Evolutionary conservation across 345 rosid species (phyloP), one percentile per base, ranked within the genome.

Genomic region (Psidium guajava): DNA sequence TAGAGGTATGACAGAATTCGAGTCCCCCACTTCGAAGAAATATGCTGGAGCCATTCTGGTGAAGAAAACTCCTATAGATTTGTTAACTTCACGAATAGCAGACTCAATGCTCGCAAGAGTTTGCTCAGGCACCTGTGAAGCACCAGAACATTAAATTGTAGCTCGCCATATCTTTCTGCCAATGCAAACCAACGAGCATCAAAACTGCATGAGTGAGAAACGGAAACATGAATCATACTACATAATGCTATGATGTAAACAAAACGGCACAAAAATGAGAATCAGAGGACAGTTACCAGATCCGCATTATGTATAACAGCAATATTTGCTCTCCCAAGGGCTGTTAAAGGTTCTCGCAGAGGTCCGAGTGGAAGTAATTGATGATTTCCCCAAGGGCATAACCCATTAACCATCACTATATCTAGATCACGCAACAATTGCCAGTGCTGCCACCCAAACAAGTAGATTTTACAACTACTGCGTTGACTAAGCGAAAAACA

Each of bases 401-500:
- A 77, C 81, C 94, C 96, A 54, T 96, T 96, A 86, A 96, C 87
- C 99, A 96, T 96, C 73, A 95, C 93, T 89, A 96, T 90, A 91
- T 95, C 97, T 44, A 96, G 87, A 82, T 96, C 95, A 86, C 99
- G 95, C 57, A 61, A 87, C 89, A 96, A 85, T 89, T 93, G 92
- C 98, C 94, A 94, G 83, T 95, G 97, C 98, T 96, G 88, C 84
- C 90, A 50, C 52, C 14, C 52, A 11, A 3, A 50, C 52, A 50
- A 50, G 52, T 50, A 50, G 52, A 50, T 50, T 50, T 50, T 50
- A 50, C 51, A 49, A 49, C 51, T 49, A 49, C 11, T 49, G 12
- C 51, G 11, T 49, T 49, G 13, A 49, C 51, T 49, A 49, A 49
- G 51, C 13, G 8, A 49, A 49, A 49, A 11, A 11, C 52, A 50